A percentile compares a stretch with the other conserved stretches of the same genome.
Conservation (phyloP, 2,329 filamentous ascomycete genomes). For the Sclerotinia glacialis region DNA sequence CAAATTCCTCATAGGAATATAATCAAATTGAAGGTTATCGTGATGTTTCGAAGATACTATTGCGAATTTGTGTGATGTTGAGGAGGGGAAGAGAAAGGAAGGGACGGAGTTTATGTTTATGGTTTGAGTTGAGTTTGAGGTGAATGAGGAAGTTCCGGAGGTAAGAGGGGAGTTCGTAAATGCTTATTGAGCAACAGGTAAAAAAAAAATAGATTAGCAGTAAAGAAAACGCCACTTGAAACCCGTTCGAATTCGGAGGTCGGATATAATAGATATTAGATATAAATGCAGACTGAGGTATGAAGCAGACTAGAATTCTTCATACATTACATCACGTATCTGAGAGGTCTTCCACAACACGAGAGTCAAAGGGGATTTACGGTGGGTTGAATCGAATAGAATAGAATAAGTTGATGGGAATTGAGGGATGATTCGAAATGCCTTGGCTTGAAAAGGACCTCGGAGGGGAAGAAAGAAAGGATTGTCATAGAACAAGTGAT, state of each 20-base stretch:
- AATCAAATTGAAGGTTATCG: not conserved
- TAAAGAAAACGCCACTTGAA: slow-evolving; percentile 20
- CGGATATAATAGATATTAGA: not conserved
- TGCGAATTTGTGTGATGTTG: not conserved
- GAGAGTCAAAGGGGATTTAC: not conserved
- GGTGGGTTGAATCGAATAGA: not conserved
- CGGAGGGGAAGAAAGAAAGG: not conserved
- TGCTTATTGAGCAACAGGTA: slow-evolving; percentile 16
- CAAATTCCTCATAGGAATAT: not conserved
- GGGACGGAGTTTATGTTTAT: slow-evolving; percentile 5
- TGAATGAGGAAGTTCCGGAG: slow-evolving; percentile 10
- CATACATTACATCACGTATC: not conserved
- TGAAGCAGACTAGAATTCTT: not conserved
- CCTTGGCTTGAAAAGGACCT: not conserved
- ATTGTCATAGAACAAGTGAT: not conserved
- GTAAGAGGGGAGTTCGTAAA: slow-evolving; percentile 9
- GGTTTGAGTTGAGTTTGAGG: slow-evolving; percentile 1
- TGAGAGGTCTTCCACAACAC: not conserved
- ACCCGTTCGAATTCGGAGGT: slow-evolving; percentile 10
- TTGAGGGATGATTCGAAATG: slow-evolving; percentile 9
- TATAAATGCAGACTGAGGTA: not conserved
- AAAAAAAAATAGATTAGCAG: slow-evolving; percentile 12
- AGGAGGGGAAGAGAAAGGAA: slow-evolving; percentile 7
- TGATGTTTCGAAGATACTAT: not conserved
- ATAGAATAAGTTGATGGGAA: not conserved